Base-by-base conservation (phyloP, 345 rosid genomes). In the Populus tremula region DNA sequence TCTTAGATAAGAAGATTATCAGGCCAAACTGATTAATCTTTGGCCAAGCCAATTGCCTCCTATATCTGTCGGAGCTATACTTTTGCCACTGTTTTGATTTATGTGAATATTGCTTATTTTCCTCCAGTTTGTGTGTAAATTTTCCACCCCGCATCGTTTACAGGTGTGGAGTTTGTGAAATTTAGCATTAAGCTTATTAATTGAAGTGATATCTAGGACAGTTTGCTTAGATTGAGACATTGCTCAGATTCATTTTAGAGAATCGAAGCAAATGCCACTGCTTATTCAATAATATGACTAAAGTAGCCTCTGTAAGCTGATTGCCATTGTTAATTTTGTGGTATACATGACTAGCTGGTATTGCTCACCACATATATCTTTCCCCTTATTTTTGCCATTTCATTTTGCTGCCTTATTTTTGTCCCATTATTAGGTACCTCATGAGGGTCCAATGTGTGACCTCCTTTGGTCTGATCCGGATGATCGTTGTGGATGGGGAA, bases 401-500 rank as follows among this genome's bases (percentile, higher is more conserved):
- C 38, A 43, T 31, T 69, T 70, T 63, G 38, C 66, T 16, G 38
- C 27, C 65, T 45, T 54, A 18, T 27, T 29, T 11, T 5, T n/a
- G 31, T 53, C 20, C 65, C 25, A 25, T 72, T 53, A 45, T 72
- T 68, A 90, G 94, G 97, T 90, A 85, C 97, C 94, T 39, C 96
- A 92, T 50, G 92, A 89, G 76, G 96, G 96, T 80, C 96, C 92
- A 68, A 90, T 90, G 97, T 90, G 97, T 82, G 97, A 92, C 87
- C 91, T 92, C 70, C 82, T 92, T 65, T 91, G 96, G 94, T 92
- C 90, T 73, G 88, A 87, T 84, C 90, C 90, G n/a, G 90, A 87
- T 29, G 90, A 87, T 62, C 86, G 87, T 13, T 87, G 90, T 76
- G 87, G 89, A 13, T 84, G 89, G 89, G 90, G 90, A 70, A 88